A percentile compares a stretch with the other conserved stretches of the same genome.
These are phyloP conservation scores for Barbarea vulgaris DNA, from an alignment of 345 rosid genomes.

Conservation along the genomic window DNA sequence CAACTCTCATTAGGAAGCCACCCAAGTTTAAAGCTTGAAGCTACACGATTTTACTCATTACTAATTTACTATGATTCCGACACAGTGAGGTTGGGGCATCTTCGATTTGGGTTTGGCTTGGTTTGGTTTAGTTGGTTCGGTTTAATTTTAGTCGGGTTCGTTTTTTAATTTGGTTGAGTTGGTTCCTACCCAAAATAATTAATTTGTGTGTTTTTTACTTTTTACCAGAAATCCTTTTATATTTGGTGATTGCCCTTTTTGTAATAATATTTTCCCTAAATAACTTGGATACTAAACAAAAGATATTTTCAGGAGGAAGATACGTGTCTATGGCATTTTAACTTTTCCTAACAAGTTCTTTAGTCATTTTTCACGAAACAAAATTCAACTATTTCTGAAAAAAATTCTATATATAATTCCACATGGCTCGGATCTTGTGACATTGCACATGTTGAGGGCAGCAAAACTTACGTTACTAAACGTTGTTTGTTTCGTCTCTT, in stretches of 20 bases:
- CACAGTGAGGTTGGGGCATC: no score
- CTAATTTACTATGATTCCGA: no score
- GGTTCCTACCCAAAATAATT: not conserved
- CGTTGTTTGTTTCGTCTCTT: conserved; percentile 16
- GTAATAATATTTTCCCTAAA: no score
- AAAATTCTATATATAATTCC: not conserved
- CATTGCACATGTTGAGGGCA: conserved; percentile 39
- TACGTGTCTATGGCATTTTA: not conserved
- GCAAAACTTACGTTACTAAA: conserved; percentile 34
- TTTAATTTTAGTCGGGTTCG: not conserved
- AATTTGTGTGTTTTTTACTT: not conserved
- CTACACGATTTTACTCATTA: not conserved
- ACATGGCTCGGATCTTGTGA: conserved; percentile 33
- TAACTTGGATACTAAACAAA: not conserved
- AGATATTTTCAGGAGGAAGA: conserved; percentile 3
- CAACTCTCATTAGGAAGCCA: conserved; percentile 59
- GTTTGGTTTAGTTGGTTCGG: not conserved
- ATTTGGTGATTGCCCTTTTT: no score
- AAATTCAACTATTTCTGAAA: conserved; percentile 9
- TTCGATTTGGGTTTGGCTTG: not conserved
- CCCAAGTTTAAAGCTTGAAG: conserved; percentile 39
- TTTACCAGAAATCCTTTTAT: not conserved
- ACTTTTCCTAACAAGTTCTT: conserved; percentile 1
- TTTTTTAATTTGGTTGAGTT: not conserved
- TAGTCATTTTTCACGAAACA: not conserved